A percentile compares a stretch with the other conserved stretches of the same genome.
phyloP scores from a whole-genome alignment of 768 basidiomycete species.

The Boletales sp. region DNA sequence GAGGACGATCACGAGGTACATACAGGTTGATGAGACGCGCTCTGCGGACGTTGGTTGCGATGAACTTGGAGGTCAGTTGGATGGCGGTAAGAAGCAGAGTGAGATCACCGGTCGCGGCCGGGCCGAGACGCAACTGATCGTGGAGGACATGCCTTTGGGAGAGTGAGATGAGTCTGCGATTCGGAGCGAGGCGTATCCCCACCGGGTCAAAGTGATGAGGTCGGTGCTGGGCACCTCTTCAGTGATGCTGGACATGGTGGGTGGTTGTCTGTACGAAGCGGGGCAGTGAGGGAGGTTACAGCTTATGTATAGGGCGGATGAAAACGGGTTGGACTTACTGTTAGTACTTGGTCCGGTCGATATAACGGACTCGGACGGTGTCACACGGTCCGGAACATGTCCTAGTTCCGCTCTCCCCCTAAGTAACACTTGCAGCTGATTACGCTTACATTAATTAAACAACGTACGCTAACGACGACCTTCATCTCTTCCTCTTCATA shows the following conservation, averaged over 20 bases:
- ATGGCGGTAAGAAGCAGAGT: conserved; percentile 94
- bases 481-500: conserved; percentile 64
- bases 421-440: conserved; percentile 4
- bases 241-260: conserved; percentile 25
- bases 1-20: conserved; percentile 27
- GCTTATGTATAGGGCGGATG: conserved; percentile 17
- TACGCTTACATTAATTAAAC: conserved; percentile 16
- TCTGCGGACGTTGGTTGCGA: conserved; percentile 95
- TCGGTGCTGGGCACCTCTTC: conserved; percentile 80
- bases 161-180: conserved; percentile 2
- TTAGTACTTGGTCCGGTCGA: too few relatives aligned
- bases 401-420: neutral
- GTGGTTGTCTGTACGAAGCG: neutral
- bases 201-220: conserved; percentile 92
- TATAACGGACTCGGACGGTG: neutral
- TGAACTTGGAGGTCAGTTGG: conserved; percentile 95
- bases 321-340: conserved; percentile 9
- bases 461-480: conserved; percentile 12
- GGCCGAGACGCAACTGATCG: conserved; percentile 80
- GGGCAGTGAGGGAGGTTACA: neutral
- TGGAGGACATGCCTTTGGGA: conserved; percentile 73
- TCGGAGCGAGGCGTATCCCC: conserved; percentile 17
- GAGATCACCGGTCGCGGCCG: conserved; percentile 86
- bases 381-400: conserved; percentile 28
- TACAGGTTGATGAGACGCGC: conserved; percentile 97